Evolutionary conservation across 2,329 filamentous ascomycete species (phyloP), one percentile per base, ranked within the genome.

Genomic region (Fusarium sp.): DNA sequence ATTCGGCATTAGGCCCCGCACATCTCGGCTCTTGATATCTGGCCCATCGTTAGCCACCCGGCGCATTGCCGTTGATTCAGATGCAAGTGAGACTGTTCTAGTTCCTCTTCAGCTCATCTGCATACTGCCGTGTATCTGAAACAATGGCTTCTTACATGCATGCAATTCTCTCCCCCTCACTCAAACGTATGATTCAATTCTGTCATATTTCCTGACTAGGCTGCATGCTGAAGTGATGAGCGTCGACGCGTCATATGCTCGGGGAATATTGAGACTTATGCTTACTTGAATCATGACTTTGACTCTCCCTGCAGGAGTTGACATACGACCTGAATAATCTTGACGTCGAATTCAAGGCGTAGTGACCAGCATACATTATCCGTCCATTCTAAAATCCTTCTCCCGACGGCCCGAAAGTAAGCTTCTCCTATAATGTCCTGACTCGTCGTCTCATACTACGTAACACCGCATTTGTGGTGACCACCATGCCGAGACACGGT

Each of bases 351-450:
- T 31, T 13, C 28, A 11, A 31, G 28, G 28, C 28, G 3, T 4
- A 11, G 28, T 31, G 13, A 5, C 5, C 28, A 31, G 5, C 28
- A 31, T 10, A 46, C 26, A 26, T 17, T 10, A 22, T 3, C 11
- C 19, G 33, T 2, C 5, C 3, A 36, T 6, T 47, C 2, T n/a
- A 14, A 3, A 7, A 3, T 3, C 45, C 28, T 13, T 31, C n/a
- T 7, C 7, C 38, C 26, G 50, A 36, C 22, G 10, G 1, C 2
- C 40, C 21, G 28, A 1, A 17, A 26, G 13, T 22, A 9, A 21
- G 9, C 0, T 1, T 13, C 15, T 2, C 5, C 1, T 3, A 17
- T 26, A n/a, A 13, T 31, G 13, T 31, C 10, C 10, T 19, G 19
- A 19, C 10, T 31, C 5, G 10, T 31, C n/a, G 10, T 1, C 9